These are phyloP conservation scores for Jatropha podagrica DNA, from an alignment of 441 rosid species.

Conservation along the genomic window DNA sequence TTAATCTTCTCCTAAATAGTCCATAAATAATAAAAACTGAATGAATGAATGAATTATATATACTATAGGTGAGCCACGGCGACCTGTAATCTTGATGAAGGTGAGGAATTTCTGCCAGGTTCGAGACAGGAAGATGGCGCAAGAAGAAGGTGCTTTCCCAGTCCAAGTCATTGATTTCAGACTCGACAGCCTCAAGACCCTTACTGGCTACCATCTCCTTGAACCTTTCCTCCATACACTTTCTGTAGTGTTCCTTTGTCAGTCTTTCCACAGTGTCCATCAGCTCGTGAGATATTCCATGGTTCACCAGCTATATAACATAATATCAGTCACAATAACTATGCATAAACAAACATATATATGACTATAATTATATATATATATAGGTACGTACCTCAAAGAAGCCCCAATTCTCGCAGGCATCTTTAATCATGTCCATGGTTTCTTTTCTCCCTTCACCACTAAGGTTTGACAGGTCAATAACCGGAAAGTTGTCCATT, in stretches of 20 bases:
- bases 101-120: conserved; percentile 68
- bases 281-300: conserved; percentile 62
- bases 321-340: no score
- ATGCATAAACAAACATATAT: neutral
- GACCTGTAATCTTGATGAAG: conserved; percentile 75
- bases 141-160: conserved; percentile 89
- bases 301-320: conserved; percentile 55
- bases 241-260: conserved; percentile 78
- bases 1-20: no score
- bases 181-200: conserved; percentile 55
- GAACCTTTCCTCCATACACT: conserved; percentile 82
- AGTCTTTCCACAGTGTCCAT: conserved; percentile 71
- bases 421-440: conserved; percentile 72
- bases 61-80: no score
- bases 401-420: conserved; percentile 94
- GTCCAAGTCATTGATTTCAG: conserved; percentile 75
- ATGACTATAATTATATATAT: neutral
- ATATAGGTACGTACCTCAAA: conserved; percentile 54
- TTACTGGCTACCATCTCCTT: conserved; percentile 61
- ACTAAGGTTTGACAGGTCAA: conserved; percentile 58
- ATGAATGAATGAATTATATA: no score
- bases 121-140: conserved; percentile 73
- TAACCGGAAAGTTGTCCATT: conserved; percentile 77
- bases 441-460: conserved; percentile 60
- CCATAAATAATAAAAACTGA: no score